Evolutionary conservation across 441 rosid genomes (phyloP), one percentile per base, ranked within the genome.

Genomic region (Euphorbia schlechtendalii): DNA sequence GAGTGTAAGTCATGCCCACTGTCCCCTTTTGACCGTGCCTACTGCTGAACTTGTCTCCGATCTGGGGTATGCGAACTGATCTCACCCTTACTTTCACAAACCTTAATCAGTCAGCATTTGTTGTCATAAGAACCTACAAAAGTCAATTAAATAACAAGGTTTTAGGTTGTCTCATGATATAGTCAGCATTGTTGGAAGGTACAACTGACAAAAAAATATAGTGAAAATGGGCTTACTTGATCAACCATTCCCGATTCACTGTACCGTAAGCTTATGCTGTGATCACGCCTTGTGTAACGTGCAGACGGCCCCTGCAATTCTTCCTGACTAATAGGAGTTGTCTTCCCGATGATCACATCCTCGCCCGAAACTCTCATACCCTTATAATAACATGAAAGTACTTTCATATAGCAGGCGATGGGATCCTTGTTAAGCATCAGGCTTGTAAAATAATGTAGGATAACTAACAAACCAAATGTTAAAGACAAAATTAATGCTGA

Each of bases 1-100:
- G 99, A 0, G 99, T 91, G 77, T 94, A 94, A 18, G 98, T 89
- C 96, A 91, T 94, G 70, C 99, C 99, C n/a, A 91, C 94, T 6
- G 99, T 94, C 79, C 99, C 97, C 85, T 94, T 94, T 83, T 94
- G 99, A 69, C 97, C 99, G 48, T 93, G 97, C 75, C 99, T 81
- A 84, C 98, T 93, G 67, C 98, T 93, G 62, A 93, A 93, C 66
- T 93, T 93, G 82, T 93, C 99, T 48, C 99, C 97, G 34, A 93
- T 93, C 69, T 93, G 99, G 72, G 99, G 99, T 66, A 87, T 91
- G 56, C 97, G 82, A 63, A 94, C 96, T 7, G 99, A 94, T 75
- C 98, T 87, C 59, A 91, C 96, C 78, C 99, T 84, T 60, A 94
- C 99, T 84, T 94, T 94, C 65, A 94, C 99, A 81, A 90, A 94